Evolutionary conservation across 805 yeast species (phyloP).

Genomic region (Candida chilensis): DNA sequence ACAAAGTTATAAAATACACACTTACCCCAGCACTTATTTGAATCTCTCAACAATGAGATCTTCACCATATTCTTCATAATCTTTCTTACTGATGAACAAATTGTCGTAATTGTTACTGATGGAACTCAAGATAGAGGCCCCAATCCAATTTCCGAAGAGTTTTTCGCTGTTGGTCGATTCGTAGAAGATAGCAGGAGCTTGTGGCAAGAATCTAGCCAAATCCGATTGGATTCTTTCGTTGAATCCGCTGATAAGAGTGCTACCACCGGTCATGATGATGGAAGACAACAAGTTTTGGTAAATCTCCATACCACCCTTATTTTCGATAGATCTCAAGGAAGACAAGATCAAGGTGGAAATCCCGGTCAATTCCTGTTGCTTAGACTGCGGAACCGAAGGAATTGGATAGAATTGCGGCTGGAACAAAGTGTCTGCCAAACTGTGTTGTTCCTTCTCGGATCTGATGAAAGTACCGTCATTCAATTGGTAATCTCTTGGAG

Average conservation of each 20-base stretch:
- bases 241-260: conserved; percentile 46
- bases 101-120: conserved; percentile 46
- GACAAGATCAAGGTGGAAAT: neutral
- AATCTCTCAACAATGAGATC: conserved; percentile 33
- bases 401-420: conserved; percentile 47
- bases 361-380: conserved; percentile 19
- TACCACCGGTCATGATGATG: conserved; percentile 55
- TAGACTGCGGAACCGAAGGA: conserved; percentile 17
- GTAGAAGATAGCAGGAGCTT: conserved; percentile 24
- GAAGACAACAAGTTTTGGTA: conserved; percentile 24
- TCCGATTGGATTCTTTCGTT: conserved; percentile 48
- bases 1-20: neutral
- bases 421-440: conserved; percentile 61
- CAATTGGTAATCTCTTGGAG: conserved; percentile 42
- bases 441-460: conserved; percentile 43
- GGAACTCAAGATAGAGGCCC: conserved; percentile 61
- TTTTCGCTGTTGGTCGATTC: conserved; percentile 39
- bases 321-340: neutral
- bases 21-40: conserved; percentile 13
- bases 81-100: conserved; percentile 52
- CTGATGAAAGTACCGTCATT: conserved; percentile 43
- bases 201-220: conserved; percentile 44
- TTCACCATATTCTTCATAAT: conserved; percentile 56
- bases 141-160: conserved; percentile 57
- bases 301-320: conserved; percentile 11